phyloP scores from a whole-genome alignment of 345 rosid genomes.

The Ailanthus altissimus region DNA sequence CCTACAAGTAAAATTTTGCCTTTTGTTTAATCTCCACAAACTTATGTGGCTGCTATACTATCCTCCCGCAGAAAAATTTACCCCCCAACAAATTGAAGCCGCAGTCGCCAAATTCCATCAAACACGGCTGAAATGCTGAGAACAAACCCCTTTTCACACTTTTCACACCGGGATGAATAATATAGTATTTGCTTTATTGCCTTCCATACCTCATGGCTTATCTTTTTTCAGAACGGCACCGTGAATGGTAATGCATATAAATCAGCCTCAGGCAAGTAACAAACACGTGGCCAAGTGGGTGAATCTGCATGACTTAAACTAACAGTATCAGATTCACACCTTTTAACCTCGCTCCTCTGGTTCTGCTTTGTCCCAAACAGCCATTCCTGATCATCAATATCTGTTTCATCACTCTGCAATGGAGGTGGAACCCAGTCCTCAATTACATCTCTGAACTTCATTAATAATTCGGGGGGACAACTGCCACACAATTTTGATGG shows the following conservation, averaged over 20 bases:
- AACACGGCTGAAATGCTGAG: too few species aligned
- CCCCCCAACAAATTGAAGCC: too few species aligned
- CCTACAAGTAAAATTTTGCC: too few species aligned
- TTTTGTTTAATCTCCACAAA: too few species aligned
- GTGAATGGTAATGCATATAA: constrained; percentile 54
- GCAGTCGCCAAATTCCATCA: too few species aligned
- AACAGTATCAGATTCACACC: constrained; percentile 18
- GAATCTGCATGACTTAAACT: constrained; percentile 4
- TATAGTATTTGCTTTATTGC: too few species aligned
- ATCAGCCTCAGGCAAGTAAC: constrained; percentile 44
- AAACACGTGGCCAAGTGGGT: constrained; percentile 32
- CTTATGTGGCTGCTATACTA: too few species aligned
- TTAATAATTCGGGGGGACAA: constrained; percentile 39
- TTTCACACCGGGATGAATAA: too few species aligned
- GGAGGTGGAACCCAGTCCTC: constrained; percentile 46
- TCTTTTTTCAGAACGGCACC: constrained; percentile 47
- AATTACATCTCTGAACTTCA: constrained; percentile 38
- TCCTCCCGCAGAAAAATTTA: too few species aligned
- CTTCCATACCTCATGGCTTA: too few species aligned
- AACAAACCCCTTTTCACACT: too few species aligned
- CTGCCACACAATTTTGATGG: constrained; percentile 26
- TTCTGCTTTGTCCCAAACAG: constrained; percentile 25
- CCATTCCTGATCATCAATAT: constrained; percentile 42
- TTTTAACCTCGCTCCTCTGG: constrained; percentile 15
- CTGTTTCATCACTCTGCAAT: constrained; percentile 21